Evolutionary conservation across 2,329 filamentous ascomycete genomes (phyloP), one percentile per base, ranked within the genome.

Genomic region (Aspergillus ustus): DNA sequence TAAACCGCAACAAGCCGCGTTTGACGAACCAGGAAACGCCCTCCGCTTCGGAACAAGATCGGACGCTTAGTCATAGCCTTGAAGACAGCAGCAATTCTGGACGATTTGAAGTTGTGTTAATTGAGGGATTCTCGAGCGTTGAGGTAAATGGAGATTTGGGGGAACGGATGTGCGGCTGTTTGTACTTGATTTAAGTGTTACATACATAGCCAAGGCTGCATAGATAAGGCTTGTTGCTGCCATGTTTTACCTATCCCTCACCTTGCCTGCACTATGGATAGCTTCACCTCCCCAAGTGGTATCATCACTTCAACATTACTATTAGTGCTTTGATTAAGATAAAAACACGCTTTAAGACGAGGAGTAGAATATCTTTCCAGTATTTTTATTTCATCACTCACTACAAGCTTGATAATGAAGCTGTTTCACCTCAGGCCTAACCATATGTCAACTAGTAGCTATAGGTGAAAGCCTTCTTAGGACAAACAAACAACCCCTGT

Each of bases 1-100:
- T 68, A 63, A 66, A 67, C 61, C 57, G 57, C 58, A 59, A 63
- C 59, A 60, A 63, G 54, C 49, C 54, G 34, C 44, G 40, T 40
- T 56, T 50, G 19, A 52, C 48, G 55, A 57, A 43, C 60, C 57
- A 59, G 50, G 59, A 55, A 50, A 57, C 52, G 43, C 37, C 61
- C 34, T 31, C 28, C 17, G 28, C 19, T 55, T 56, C 51, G 57
- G 54, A 9, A 46, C 43, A 53, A 57, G 19, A 58, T 44, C 52
- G 55, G 55, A 57, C 7, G 46, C 34, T 57, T 57, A 57, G 54
- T 57, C 54, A 54, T 19, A 29, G 13, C 9, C 34, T 15, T 15
- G 11, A 40, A 13, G 34, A 40, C 11, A 40, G 34, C 4, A 15
- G 8, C 6, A 3, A 34, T 37, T 37, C 9, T 37, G 8, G 34